Conservation (phyloP, 2,329 filamentous ascomycete species). For the Aureobasidium sp. region DNA sequence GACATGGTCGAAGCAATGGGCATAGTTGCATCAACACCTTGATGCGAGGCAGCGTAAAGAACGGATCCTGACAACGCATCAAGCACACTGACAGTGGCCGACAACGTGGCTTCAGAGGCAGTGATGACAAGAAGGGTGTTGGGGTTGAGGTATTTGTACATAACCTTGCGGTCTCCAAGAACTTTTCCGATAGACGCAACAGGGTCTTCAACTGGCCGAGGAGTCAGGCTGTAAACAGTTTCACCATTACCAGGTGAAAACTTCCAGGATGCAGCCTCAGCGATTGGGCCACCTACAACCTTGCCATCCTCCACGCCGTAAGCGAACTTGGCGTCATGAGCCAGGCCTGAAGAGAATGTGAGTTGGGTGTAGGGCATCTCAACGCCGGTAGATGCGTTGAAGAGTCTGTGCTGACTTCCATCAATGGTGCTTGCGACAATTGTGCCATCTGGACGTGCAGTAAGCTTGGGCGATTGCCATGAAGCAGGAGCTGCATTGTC, state of each 20-base stretch:
- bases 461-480: conserved; percentile 12
- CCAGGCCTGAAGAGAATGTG: neutral
- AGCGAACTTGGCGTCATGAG: conserved; percentile 12
- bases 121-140: conserved; percentile 75
- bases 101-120: conserved; percentile 50
- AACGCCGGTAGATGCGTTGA: conserved; percentile 28
- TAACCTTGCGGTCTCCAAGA: conserved; percentile 81
- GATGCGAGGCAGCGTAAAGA: conserved; percentile 63
- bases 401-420: neutral
- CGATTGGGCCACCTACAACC: conserved; percentile 22
- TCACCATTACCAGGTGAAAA: conserved; percentile 62
- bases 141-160: conserved; percentile 94
- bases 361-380: conserved; percentile 14
- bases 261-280: conserved; percentile 52
- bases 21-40: conserved; percentile 66
- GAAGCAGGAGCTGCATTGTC: neutral
- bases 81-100: conserved; percentile 68
- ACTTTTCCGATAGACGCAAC: conserved; percentile 94
- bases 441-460: conserved; percentile 15
- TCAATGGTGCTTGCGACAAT: neutral
- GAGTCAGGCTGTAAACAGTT: conserved; percentile 60
- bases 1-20: conserved; percentile 71
- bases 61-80: conserved; percentile 81
- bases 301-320: conserved; percentile 24
- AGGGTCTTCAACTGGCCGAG: conserved; percentile 69